Evolutionary conservation across 1,284 basidiomycete genomes (phyloP).

Genomic region (Cutaneotrichosporon mucoides): DNA sequence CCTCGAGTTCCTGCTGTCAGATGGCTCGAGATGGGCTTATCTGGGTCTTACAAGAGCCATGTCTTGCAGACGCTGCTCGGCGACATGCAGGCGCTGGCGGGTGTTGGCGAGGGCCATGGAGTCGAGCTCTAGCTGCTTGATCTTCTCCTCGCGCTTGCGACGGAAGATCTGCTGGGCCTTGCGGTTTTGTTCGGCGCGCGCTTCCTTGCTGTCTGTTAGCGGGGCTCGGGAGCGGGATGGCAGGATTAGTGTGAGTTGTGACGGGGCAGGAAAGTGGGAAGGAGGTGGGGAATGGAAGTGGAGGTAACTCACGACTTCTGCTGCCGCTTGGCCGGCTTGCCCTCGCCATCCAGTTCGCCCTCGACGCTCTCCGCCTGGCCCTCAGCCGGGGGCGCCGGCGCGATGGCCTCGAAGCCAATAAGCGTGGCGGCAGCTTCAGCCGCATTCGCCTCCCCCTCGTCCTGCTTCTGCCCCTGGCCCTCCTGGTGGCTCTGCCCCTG

Average conservation of each 20-base stretch:
- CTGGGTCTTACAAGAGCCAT: constrained; percentile 32
- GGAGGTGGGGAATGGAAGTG: not conserved
- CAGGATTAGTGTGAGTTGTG: too few species aligned
- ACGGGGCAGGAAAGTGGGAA: too few species aligned
- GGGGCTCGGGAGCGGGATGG: too few species aligned
- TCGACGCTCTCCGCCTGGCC: not conserved
- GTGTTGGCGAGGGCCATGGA: constrained; percentile 26
- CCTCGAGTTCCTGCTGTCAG: constrained; percentile 26
- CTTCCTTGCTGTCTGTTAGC: constrained; percentile 22
- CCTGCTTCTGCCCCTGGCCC: not conserved
- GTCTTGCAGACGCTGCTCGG: constrained; percentile 28
- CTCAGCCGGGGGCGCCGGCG: not conserved
- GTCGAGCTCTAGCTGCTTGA: constrained; percentile 43
- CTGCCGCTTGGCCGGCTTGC: not conserved
- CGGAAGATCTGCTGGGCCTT: constrained; percentile 47
- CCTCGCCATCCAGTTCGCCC: not conserved
- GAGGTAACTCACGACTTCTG: not conserved
- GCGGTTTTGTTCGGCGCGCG: constrained; percentile 46
- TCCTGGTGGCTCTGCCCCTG: too few species aligned
- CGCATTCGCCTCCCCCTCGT: not conserved
- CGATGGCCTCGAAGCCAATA: not conserved
- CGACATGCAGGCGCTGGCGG: constrained; percentile 24
- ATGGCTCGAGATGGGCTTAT: too few species aligned
- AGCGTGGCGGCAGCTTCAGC: constrained; percentile 1
- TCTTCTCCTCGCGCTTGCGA: constrained; percentile 43